phyloP scores from a whole-genome alignment of 495 filamentous ascomycete species.

The Annulohypoxylon bovei region DNA sequence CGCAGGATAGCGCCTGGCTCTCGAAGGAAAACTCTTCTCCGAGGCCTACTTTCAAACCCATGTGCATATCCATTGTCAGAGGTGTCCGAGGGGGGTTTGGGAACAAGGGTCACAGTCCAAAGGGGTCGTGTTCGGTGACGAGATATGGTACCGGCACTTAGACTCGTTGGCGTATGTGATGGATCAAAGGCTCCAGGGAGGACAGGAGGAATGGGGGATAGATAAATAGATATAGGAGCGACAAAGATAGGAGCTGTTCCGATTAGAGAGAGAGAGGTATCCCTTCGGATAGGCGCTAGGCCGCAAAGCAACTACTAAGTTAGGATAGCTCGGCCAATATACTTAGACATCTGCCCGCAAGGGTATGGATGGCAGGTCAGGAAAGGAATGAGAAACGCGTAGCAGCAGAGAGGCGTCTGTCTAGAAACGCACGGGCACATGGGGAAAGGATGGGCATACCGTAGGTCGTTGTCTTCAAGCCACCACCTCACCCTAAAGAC shows the following conservation, averaged over 20 bases:
- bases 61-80: slow-evolving; percentile 33
- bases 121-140: slow-evolving; percentile 16
- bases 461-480: slow-evolving; percentile 43
- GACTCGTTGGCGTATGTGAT: slow-evolving; percentile 27
- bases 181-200: slow-evolving; percentile 25
- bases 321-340: slow-evolving; percentile 46
- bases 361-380: slow-evolving; percentile 44
- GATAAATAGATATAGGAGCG: slow-evolving; percentile 43
- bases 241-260: slow-evolving; percentile 29
- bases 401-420: slow-evolving; percentile 39
- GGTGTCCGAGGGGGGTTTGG: background rate
- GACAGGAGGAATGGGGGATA: slow-evolving; percentile 43
- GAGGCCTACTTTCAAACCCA: slow-evolving; percentile 41
- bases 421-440: slow-evolving; percentile 38
- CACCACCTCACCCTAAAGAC: slow-evolving; percentile 42
- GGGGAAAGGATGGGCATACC: slow-evolving; percentile 37
- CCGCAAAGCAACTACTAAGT: slow-evolving; percentile 35
- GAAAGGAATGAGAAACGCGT: slow-evolving; percentile 43
- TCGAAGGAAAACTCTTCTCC: slow-evolving; percentile 44
- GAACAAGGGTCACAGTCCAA: slow-evolving; percentile 20
- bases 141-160: slow-evolving; percentile 11
- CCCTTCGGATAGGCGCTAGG: slow-evolving; percentile 31
- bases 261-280: slow-evolving; percentile 36
- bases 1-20: slow-evolving; percentile 34
- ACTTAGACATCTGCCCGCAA: slow-evolving; percentile 43